Evolutionary conservation across 441 rosid species (phyloP).

Genomic region (Jatropha podagrica): DNA sequence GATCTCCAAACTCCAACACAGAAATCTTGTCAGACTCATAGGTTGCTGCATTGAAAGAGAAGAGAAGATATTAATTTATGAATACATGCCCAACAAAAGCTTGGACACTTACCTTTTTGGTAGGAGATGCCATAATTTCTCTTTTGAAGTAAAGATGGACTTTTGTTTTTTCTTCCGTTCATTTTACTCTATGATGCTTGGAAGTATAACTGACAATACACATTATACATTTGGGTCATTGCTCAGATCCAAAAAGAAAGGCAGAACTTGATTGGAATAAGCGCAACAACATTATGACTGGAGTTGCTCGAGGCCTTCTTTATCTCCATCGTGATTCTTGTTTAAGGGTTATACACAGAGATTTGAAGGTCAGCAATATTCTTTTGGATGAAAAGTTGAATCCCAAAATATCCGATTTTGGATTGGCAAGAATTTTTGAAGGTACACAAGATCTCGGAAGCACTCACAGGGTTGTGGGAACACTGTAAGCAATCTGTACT

Average conservation of each 20-base stretch:
- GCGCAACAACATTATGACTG: conserved; percentile 24
- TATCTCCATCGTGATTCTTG: conserved; percentile 34
- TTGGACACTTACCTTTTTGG: conserved; percentile 30
- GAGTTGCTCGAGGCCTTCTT: conserved; percentile 29
- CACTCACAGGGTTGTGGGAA: conserved; percentile 26
- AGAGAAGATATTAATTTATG: conserved; percentile 34
- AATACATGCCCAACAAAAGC: conserved; percentile 32
- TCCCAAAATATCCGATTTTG: conserved; percentile 40
- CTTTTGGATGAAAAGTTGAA: conserved; percentile 29
- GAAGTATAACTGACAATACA: neutral
- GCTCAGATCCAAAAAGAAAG: conserved; percentile 20
- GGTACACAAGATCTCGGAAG: conserved; percentile 22
- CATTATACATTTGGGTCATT: neutral
- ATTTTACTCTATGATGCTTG: neutral
- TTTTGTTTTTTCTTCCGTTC: neutral
- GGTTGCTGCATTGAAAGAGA: conserved; percentile 26
- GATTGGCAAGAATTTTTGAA: conserved; percentile 29
- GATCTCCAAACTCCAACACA: conserved; percentile 32
- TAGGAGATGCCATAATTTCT: conserved; percentile 6
- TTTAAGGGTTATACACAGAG: conserved; percentile 30
- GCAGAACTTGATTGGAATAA: conserved; percentile 21
- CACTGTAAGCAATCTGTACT: conserved; percentile 23
- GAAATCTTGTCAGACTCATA: conserved; percentile 28
- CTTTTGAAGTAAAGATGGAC: neutral
- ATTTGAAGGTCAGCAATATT: conserved; percentile 22